phyloP scores from a whole-genome alignment of 1,284 basidiomycete species.

The Cryptococcus jaspeensis region DNA sequence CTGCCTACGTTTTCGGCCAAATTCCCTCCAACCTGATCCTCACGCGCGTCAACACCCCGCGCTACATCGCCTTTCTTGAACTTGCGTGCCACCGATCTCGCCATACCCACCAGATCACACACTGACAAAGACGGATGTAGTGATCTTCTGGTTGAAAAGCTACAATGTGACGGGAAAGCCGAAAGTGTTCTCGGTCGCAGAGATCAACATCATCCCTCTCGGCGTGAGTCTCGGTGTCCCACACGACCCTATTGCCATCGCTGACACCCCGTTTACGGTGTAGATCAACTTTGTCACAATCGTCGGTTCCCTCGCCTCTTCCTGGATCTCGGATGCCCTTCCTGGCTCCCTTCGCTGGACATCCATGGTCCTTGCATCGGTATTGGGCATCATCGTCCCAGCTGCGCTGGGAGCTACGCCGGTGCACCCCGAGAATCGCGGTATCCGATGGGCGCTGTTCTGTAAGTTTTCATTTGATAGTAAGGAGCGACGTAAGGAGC shows the following conservation, averaged over 20 bases:
- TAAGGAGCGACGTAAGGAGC: neutral
- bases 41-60: slow-evolving; percentile 24
- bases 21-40: slow-evolving; percentile 30
- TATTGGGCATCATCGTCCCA: slow-evolving; percentile 20
- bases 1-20: slow-evolving; percentile 34
- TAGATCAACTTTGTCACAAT: slow-evolving; percentile 32
- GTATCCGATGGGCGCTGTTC: slow-evolving; percentile 25
- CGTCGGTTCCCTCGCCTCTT: slow-evolving; percentile 18
- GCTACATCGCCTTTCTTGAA: slow-evolving; percentile 28
- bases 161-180: slow-evolving; percentile 23
- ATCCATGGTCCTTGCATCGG: slow-evolving; percentile 21
- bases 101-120: no score
- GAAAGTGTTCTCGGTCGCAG: slow-evolving; percentile 22
- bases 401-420: slow-evolving; percentile 27
- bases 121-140: no score
- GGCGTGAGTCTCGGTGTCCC: slow-evolving; percentile 13
- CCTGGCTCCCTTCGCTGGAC: slow-evolving; percentile 28
- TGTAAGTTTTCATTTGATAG: slow-evolving; percentile 14
- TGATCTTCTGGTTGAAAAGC: slow-evolving; percentile 33
- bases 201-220: slow-evolving; percentile 32
- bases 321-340: slow-evolving; percentile 28
- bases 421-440: slow-evolving; percentile 21
- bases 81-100: neutral
- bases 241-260: neutral
- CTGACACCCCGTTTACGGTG: slow-evolving; percentile 1